Evolutionary conservation across 345 rosid species (phyloP).

Genomic region (Acer negundo): DNA sequence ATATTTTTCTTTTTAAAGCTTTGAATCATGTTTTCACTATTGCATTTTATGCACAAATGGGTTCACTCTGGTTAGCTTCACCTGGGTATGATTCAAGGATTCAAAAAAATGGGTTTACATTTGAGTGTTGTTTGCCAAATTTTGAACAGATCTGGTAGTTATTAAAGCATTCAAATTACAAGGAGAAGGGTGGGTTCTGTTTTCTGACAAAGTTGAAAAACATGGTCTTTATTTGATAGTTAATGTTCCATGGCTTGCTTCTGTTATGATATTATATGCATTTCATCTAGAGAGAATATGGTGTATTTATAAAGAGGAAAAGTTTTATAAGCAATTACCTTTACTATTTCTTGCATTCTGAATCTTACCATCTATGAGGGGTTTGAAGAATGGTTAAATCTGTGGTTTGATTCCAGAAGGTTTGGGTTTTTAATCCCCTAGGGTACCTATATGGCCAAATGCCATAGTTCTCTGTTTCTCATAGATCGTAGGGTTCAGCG

Average conservation of each 20-base stretch:
- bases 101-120: no score
- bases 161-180: background rate
- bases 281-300: background rate
- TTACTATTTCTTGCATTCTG: background rate
- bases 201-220: background rate
- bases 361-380: background rate
- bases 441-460: no score
- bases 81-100: background rate
- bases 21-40: background rate
- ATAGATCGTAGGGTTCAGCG: no score
- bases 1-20: background rate
- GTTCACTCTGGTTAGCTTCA: background rate
- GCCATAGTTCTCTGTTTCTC: no score
- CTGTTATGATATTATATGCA: background rate
- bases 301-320: background rate
- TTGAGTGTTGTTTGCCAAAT: no score
- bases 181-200: background rate
- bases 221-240: background rate
- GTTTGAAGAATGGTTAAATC: no score
- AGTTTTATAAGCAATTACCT: background rate
- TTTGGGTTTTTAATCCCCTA: no score
- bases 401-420: no score
- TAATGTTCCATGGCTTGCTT: background rate
- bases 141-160: constrained; percentile 8
- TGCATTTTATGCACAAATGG: background rate